Base-by-base conservation (phyloP, 164 flowering plant genomes). In the Brasenia schreberi region DNA sequence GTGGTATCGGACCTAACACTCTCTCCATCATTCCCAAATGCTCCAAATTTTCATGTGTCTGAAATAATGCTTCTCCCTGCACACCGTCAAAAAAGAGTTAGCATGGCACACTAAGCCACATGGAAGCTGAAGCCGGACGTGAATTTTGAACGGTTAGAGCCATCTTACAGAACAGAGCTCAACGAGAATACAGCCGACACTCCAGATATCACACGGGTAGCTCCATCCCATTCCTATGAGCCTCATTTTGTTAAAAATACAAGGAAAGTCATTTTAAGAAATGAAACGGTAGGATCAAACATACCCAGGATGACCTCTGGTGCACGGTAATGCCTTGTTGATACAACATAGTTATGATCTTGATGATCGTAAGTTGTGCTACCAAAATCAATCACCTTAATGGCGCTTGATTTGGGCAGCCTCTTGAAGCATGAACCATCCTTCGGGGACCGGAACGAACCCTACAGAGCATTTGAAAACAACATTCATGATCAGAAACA, bases 281-380 rank as follows among this genome's bases (percentile, higher is more conserved):
- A n/a, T n/a, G 23, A 19, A 63, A 63, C 16, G 33, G 23, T 12
- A 63, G 16, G n/a, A n/a, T n/a, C n/a, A n/a, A 7, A 18, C 69
- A 63, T 81, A 87, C 93, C 96, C 67, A 89, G 85, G 65, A 89
- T 89, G 49, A 89, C 93, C 76, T 89, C 96, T 33, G 96, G 96
- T 2, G 96, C 96, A 11, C 96, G 84, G 56, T 89, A 89, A 65
- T 89, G 96, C 18, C 96, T 72, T 5, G 96, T 89, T 5, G 96
- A 89, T 0, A 89, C 96, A 61, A 82, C 78, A 61, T 90, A 90
- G 65, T 72, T 82, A 52, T 86, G 89, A 77, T 82, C 88, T 61
- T 76, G 85, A 44, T 82, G 81, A 62, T 86, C 88, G 72, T 83
- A 83, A 7, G 92, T 81, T 10, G 96, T 86, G 76, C 96, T 90